Percentiles rank a stretch among this genome's conserved stretches.
Conservation (phyloP, 129 eudicot genomes). For the Centella asiatica region DNA sequence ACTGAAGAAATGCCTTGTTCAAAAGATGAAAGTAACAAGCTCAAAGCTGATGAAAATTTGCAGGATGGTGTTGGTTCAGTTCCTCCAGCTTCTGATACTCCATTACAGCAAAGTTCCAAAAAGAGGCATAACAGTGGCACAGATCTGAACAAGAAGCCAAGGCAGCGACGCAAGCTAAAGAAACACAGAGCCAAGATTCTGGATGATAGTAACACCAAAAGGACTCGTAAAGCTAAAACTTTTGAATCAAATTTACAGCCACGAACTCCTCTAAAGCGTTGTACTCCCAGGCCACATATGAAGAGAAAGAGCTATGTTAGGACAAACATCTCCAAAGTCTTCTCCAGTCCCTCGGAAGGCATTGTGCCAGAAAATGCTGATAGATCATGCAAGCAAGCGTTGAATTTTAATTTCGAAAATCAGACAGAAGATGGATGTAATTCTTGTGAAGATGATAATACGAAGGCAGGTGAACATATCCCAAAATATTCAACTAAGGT, state of each 20-base stretch:
- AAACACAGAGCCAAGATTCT: conserved; percentile 46
- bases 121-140: conserved; percentile 29
- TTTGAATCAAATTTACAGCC: conserved; percentile 25
- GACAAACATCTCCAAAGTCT: not conserved
- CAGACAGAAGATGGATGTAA: conserved; percentile 7
- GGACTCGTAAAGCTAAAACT: conserved; percentile 26
- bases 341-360: not conserved
- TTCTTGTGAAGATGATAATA: conserved; percentile 1
- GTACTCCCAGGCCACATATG: not conserved
- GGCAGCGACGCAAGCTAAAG: conserved; percentile 29
- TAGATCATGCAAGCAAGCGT: conserved; percentile 20
- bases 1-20: not conserved
- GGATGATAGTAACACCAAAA: conserved; percentile 27
- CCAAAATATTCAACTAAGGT: not conserved
- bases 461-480: not conserved
- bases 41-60: not conserved
- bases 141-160: conserved; percentile 31
- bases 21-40: not conserved
- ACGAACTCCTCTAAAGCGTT: conserved; percentile 17
- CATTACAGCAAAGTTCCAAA: conserved; percentile 2
- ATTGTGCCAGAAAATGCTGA: not conserved
- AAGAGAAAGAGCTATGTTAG: not conserved
- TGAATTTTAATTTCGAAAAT: conserved; percentile 22
- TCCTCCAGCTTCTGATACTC: not conserved
- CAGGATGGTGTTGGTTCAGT: not conserved